Base-by-base conservation (phyloP, 1,139 yeast genomes). In the Saccharomyces hybrid region DNA sequence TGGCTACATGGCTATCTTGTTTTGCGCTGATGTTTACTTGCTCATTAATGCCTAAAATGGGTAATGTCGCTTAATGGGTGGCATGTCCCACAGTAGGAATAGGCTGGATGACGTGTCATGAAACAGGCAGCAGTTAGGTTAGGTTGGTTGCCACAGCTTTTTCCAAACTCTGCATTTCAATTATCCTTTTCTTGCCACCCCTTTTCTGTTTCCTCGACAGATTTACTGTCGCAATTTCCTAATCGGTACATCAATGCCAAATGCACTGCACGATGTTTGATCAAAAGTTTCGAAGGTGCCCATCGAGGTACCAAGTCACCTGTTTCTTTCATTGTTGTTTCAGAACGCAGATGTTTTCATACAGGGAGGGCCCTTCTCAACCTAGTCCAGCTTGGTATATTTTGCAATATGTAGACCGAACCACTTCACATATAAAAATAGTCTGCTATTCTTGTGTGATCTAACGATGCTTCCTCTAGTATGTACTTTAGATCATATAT, bases 201-300 rank as follows among this genome's bases (percentile, higher is more conserved):
- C 5, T 16, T 38, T 38, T 16, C 23, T 38, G 23, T 4, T 11
- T 38, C 42, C 25, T 38, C 42, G 5, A 2, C 42, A 4, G 13
- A 38, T 38, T 38, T 38, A 16, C 23, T 34, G 54, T 31, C 52
- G 27, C 26, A 41, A 47, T 49, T 56, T 55, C 59, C 59, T 52
- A 50, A 47, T 55, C 47, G 25, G 54, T 56, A 46, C 16, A 26
- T 28, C 56, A 56, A 56, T 56, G 56, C 50, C 48, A 51, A 20
- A 23, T n/a, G 11, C 23, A 32, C 14, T 9, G 16, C 25, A 16
- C n/a, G 9, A 14, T 14, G n/a, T 20, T 20, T 34, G 41, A 7
- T 13, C 20, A 34, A 34, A 34, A n/a, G 14, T n/a, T 34, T n/a
- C 11, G 9, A n/a, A 8, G 20, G 4, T 7, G 23, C 11, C 20